Base-by-base conservation (phyloP, 805 yeast species). In the Wickerhamiella musiphila region DNA sequence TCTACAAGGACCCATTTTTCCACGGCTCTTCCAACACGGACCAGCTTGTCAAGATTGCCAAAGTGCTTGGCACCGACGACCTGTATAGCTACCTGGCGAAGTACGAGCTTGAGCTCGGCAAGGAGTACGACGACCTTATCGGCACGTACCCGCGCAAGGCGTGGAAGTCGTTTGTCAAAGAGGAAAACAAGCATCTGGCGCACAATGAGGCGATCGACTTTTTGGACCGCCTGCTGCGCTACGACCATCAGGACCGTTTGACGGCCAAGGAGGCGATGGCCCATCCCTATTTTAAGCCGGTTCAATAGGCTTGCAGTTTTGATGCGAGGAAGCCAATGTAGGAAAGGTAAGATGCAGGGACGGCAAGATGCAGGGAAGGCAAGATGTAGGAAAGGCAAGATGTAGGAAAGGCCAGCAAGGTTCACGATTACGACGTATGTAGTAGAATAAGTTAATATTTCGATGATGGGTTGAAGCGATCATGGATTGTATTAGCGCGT, bases 21-120 rank as follows among this genome's bases (percentile, higher is more conserved):
- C 86, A 79, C 52, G 94, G 94, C 14, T 74, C 78, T 39, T 77
- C 92, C 14, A 83, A 83, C 53, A 78, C 83, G 25, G 94, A 83
- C 57, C 94, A 83, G 57, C 60, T 83, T 47, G 93, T 83, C 16
- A 84, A 81, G 53, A 82, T 83, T 40, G 93, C 83, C 10, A 67
- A 79, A 38, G 90, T 83, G 2, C 63, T 83, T 45, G 94, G 94
- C 14, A 77, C 93, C 1, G 77, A 74, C 37, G 84, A 73, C 42
- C 61, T 83, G 33, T 58, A 70, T 47, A 57, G 56, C 30, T 82
- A 81, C 52, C 60, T 77, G 41, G 56, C 62, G 32, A 78, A 74
- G 51, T 83, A 82, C 53, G 68, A 68, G 25, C 65, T 83, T 41
- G 62, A 63, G 29, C 63, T 83, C 41, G 73, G 79, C 30, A 67